Conservation (phyloP, 2,329 filamentous ascomycete genomes). For the Leptographium galeiforme region DNA sequence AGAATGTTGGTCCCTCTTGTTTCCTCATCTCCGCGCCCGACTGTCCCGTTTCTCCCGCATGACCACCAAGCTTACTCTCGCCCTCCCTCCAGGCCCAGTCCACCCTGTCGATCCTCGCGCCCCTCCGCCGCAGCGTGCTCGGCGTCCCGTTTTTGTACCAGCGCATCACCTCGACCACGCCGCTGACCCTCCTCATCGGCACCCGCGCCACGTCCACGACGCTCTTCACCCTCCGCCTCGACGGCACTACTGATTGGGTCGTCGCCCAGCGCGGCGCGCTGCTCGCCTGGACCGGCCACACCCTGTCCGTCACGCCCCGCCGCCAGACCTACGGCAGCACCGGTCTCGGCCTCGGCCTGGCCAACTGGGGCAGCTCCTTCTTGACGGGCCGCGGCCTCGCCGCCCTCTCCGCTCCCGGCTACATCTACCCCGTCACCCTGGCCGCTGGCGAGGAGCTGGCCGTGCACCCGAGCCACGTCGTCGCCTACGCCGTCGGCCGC, state of each 20-base stretch:
- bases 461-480: slow-evolving; percentile 79
- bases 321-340: slow-evolving; percentile 17
- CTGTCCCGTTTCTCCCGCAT: background rate
- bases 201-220: slow-evolving; percentile 78
- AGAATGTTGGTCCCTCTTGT: slow-evolving; percentile 52
- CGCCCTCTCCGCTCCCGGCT: slow-evolving; percentile 72
- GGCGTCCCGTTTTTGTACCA: slow-evolving; percentile 95
- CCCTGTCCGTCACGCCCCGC: slow-evolving; percentile 63
- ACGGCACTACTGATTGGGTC: slow-evolving; percentile 94
- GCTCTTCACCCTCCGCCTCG: slow-evolving; percentile 75
- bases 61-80: background rate
- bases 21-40: background rate
- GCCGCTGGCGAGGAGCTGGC: slow-evolving; percentile 79
- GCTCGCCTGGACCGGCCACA: slow-evolving; percentile 93
- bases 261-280: slow-evolving; percentile 75
- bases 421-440: slow-evolving; percentile 76
- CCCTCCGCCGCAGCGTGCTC: slow-evolving; percentile 63
- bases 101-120: slow-evolving; percentile 74
- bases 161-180: slow-evolving; percentile 72
- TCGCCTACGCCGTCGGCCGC: slow-evolving; percentile 72
- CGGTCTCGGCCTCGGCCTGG: slow-evolving; percentile 48
- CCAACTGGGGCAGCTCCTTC: slow-evolving; percentile 84
- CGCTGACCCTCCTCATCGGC: slow-evolving; percentile 76
- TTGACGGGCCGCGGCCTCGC: slow-evolving; percentile 79
- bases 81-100: slow-evolving; percentile 57